phyloP scores from a whole-genome alignment of 176 grass and related monocot species.

The Guadua angustifolia region DNA sequence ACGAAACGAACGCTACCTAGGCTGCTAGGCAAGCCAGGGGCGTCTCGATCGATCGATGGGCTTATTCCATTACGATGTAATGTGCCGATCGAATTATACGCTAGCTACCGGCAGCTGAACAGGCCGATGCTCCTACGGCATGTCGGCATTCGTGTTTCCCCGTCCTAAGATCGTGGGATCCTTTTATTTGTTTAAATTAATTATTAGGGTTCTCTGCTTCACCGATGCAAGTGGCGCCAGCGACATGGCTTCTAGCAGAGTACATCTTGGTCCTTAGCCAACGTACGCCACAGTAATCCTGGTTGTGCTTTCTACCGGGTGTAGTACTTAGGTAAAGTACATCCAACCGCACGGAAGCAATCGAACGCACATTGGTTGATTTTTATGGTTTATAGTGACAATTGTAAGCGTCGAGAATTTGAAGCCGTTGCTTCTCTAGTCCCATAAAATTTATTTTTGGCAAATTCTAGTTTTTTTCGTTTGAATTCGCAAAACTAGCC shows the following conservation, averaged over 20 bases:
- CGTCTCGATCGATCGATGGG: not conserved
- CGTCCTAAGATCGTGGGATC: not conserved
- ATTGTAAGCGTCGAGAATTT: no score
- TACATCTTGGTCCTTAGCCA: not conserved
- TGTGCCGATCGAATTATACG: not conserved
- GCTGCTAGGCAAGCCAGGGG: no score
- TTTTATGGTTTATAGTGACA: no score
- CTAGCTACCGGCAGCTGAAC: not conserved
- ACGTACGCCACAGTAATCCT: not conserved
- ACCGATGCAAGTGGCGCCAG: slow-evolving; percentile 7
- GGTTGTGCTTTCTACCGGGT: not conserved
- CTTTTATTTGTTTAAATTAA: no score
- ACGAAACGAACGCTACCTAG: not conserved
- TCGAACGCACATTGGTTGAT: not conserved
- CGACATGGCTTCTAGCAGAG: not conserved
- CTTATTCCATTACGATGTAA: no score
- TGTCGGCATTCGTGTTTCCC: not conserved
- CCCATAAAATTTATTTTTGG: no score
- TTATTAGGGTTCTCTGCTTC: not conserved
- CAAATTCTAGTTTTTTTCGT: no score
- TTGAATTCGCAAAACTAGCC: no score
- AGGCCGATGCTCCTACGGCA: not conserved
- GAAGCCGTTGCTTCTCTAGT: no score
- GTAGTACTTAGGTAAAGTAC: not conserved
- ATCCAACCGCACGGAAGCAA: not conserved